Conservation (phyloP, 768 basidiomycete species). For the Rhodotorula toruloides region DNA sequence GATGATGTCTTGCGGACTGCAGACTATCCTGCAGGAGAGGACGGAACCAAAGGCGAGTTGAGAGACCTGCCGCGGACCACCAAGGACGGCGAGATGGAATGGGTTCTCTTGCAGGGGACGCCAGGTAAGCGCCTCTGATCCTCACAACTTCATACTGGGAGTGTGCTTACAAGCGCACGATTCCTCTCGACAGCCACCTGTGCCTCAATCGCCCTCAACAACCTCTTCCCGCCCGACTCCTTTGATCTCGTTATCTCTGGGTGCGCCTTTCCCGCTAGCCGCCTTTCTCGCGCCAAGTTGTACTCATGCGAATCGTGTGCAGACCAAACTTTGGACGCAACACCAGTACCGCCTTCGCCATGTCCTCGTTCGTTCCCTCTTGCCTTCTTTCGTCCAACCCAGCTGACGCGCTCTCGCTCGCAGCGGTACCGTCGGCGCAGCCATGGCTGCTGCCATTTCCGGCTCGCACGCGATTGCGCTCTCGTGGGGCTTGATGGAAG, state of each 20-base stretch:
- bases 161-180: neutral
- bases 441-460: conserved; percentile 46
- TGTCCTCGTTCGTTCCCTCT: conserved; percentile 42
- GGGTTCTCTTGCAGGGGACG: conserved; percentile 48
- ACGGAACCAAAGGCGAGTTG: conserved; percentile 46
- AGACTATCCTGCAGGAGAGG: conserved; percentile 46
- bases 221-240: conserved; percentile 44
- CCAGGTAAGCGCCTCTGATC: neutral
- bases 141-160: too few species aligned
- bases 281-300: neutral
- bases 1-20: conserved; percentile 16
- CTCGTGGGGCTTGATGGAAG: conserved; percentile 46
- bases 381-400: too few species aligned
- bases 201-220: conserved; percentile 48
- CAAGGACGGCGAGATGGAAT: conserved; percentile 48
- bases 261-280: conserved; percentile 4
- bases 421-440: conserved; percentile 48
- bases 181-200: conserved; percentile 44
- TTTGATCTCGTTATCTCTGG: conserved; percentile 50
- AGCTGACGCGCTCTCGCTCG: neutral
- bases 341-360: conserved; percentile 48
- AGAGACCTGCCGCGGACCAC: conserved; percentile 34
- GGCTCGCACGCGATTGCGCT: conserved; percentile 46
- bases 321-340: conserved; percentile 45
- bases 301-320: neutral